Base-by-base conservation (phyloP, 108 stramenopile genomes). In the Schizochytrium sp. region DNA sequence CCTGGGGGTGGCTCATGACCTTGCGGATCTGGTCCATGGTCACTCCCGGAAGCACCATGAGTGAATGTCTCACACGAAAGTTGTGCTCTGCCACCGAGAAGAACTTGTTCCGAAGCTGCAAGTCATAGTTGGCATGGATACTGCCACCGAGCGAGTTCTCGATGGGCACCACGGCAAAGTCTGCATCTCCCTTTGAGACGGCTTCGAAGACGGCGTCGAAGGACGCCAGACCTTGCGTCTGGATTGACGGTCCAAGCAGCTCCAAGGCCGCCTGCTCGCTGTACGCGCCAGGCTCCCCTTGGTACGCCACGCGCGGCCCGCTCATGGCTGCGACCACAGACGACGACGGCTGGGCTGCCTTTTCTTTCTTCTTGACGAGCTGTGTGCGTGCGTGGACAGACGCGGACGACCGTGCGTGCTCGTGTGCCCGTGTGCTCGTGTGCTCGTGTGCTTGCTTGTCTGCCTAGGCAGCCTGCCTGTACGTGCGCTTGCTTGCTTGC, bases 81-180 rank as follows among this genome's bases (percentile, higher is more conserved):
- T 98, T 97, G 89, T 99, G 98, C 88, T 99, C 98, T 43, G 91
- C 95, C 18, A 94, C 89, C 12, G 95, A 94, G 5, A 89, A 88
- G 55, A 97, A 90, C 90, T 99, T 97, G 90, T 98, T 97, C 58
- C 97, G 93, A 2, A 99, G 93, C 95, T 97, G 97, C 72, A 99
- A 89, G 93, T 99, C 98, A 89, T 98, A 98, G 91, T 98, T 98
- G 89, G 98, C 97, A 91, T 99, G 98, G 87, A 99, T 99, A 63
- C 95, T 96, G 8, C 98, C 98, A 44, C 98, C 98, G 89, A 98
- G 90, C 18, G 96, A 96, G 89, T 99, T 99, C 92, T 99, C 98
- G 63, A 99, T 93, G 25, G 98, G 98, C 5, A 99, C 88, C 45
- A 97, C 93, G 44, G 97, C 97, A 93, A 98, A 99, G 88, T 98